Percentiles rank a stretch among this genome's conserved stretches.
Conservation (phyloP, 768 basidiomycete species). For the Gymnopilus dilepis region DNA sequence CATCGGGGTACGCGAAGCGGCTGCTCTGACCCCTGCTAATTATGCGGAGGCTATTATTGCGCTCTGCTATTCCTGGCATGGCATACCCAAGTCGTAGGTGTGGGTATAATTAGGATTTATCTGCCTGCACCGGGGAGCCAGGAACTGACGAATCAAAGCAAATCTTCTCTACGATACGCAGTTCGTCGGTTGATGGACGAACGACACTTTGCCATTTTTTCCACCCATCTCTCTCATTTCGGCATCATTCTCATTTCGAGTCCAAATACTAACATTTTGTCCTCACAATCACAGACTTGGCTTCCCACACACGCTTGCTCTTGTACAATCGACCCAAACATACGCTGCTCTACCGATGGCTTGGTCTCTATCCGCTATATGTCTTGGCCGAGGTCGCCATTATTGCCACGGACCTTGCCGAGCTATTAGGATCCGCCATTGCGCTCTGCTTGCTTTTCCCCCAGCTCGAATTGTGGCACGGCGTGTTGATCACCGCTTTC, state of each 20-base stretch:
- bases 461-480: constrained; percentile 67
- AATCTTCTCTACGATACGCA: constrained; percentile 6
- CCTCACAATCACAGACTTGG: constrained; percentile 43
- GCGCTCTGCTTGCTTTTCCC: constrained; percentile 80
- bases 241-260: constrained; percentile 15
- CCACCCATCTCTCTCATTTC: constrained; percentile 6
- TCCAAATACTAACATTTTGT: constrained; percentile 15
- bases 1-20: background rate
- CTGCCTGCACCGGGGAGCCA: background rate
- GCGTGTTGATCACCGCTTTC: constrained; percentile 68
- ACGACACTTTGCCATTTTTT: constrained; percentile 4
- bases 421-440: constrained; percentile 83
- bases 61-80: constrained; percentile 3
- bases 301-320: constrained; percentile 64
- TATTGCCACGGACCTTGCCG: constrained; percentile 80
- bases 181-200: background rate
- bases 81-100: constrained; percentile 15
- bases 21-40: background rate
- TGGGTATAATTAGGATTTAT: constrained; percentile 23
- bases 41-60: background rate
- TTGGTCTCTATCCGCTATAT: constrained; percentile 70
- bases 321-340: constrained; percentile 69
- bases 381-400: constrained; percentile 71
- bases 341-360: constrained; percentile 60
- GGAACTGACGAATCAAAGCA: background rate